Evolutionary conservation across 768 basidiomycete genomes (phyloP).

Genomic region (button mushroom (Agaricus bisporus)): DNA sequence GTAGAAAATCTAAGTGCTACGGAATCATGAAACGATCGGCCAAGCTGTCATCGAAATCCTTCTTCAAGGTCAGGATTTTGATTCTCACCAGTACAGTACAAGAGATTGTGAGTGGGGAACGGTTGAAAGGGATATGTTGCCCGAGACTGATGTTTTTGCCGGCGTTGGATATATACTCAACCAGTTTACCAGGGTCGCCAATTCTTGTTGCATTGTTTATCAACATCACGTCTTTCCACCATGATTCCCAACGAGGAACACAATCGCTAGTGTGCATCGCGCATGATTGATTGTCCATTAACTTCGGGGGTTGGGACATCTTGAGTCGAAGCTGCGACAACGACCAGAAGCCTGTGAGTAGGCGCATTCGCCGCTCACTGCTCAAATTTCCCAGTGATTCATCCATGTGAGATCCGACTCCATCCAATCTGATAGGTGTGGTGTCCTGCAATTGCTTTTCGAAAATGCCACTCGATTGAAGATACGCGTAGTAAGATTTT

Average conservation of each 20-base stretch:
- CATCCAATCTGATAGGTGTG: too few relatives aligned
- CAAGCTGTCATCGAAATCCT: background rate
- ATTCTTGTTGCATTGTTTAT: background rate
- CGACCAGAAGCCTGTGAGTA: slow-evolving; percentile 1
- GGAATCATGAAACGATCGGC: background rate
- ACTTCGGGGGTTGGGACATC: background rate
- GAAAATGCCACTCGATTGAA: background rate
- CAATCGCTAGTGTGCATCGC: background rate
- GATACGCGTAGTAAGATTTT: background rate
- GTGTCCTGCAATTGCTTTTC: too few relatives aligned
- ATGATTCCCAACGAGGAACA: background rate
- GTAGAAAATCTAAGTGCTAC: background rate
- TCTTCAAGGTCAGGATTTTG: background rate
- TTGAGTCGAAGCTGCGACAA: background rate
- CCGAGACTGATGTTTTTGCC: too few relatives aligned
- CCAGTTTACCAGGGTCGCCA: background rate
- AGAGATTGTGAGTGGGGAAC: background rate
- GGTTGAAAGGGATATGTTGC: too few relatives aligned
- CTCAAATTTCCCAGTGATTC: background rate
- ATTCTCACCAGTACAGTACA: background rate
- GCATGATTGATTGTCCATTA: background rate
- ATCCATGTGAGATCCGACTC: background rate
- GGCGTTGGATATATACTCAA: background rate
- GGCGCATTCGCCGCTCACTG: background rate
- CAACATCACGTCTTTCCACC: background rate